Conservation (phyloP, 805 yeast species). For the Nakazawaea ernobii region DNA sequence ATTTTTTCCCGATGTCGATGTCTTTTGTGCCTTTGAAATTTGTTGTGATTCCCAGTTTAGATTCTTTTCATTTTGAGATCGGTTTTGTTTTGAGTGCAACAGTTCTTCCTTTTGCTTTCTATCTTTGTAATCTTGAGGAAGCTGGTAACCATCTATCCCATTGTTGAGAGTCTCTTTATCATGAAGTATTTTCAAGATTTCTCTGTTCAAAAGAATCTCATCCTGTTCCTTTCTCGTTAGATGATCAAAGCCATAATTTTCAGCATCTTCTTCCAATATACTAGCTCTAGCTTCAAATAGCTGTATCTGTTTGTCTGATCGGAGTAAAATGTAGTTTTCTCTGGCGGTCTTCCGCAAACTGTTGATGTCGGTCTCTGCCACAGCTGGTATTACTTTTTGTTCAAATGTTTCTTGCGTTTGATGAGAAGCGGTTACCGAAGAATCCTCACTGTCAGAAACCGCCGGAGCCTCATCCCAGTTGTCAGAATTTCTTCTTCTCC, state of each 20-base stretch:
- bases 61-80: constrained; percentile 13
- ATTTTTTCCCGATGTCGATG: constrained; percentile 5
- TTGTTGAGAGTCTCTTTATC: constrained; percentile 32
- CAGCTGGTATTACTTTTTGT: neutral
- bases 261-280: constrained; percentile 43
- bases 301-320: constrained; percentile 42
- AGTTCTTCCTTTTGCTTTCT: constrained; percentile 46
- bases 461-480: constrained; percentile 11
- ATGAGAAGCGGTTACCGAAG: neutral
- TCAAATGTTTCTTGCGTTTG: neutral
- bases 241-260: constrained; percentile 48
- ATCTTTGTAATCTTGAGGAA: constrained; percentile 60
- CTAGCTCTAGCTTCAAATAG: constrained; percentile 41
- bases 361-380: constrained; percentile 13
- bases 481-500: constrained; percentile 9
- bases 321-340: constrained; percentile 38
- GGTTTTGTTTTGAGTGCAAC: constrained; percentile 30
- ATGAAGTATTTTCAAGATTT: constrained; percentile 37
- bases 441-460: neutral
- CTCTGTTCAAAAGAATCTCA: constrained; percentile 47
- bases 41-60: constrained; percentile 51
- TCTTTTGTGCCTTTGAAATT: constrained; percentile 33
- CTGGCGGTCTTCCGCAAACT: constrained; percentile 42
- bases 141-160: constrained; percentile 34
- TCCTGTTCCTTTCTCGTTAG: constrained; percentile 41